Evolutionary conservation across 192 early-diverging fungal genomes (phyloP).

Genomic region (Jimgerdemannia flammicorona): DNA sequence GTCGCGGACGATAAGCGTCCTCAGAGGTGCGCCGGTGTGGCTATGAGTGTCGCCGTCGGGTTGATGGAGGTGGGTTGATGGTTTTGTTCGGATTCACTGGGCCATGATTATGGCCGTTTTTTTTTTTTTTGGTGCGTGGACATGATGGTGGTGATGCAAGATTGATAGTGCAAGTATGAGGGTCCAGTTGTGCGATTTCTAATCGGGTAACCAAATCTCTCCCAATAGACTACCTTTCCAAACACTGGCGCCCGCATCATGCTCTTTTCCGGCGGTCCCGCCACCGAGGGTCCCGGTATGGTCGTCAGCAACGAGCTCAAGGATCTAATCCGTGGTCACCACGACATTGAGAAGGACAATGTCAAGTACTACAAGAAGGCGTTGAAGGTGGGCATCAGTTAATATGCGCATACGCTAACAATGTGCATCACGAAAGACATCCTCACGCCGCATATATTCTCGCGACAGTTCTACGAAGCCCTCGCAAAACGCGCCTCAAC

Average conservation of each 20-base stretch:
- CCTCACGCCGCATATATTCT: background rate
- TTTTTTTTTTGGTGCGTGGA: background rate
- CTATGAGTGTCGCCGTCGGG: conserved; percentile 87
- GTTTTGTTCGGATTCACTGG: too few relatives aligned
- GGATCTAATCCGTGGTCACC: conserved; percentile 96
- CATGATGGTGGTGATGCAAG: background rate
- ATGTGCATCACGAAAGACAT: background rate
- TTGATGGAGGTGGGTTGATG: conserved; percentile 68
- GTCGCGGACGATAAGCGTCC: conserved; percentile 86
- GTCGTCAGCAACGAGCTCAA: conserved; percentile 89
- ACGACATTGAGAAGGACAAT: conserved; percentile 95
- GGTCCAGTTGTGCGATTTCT: too few relatives aligned
- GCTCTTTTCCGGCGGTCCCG: conserved; percentile 90
- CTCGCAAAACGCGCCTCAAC: conserved; percentile 83
- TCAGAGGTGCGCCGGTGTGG: conserved; percentile 92
- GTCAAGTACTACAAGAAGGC: conserved; percentile 94
- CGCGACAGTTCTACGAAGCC: conserved; percentile 79
- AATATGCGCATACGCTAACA: background rate
- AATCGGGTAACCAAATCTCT: background rate
- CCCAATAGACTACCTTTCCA: conserved; percentile 70
- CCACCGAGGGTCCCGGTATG: conserved; percentile 93
- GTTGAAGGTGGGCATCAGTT: conserved; percentile 53
- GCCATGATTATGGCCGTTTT: too few relatives aligned
- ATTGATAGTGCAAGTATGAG: background rate
- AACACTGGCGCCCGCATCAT: conserved; percentile 91